Evolutionary conservation across 306 rosid species (phyloP), one percentile per base, ranked within the genome.

Genomic region (Begonia masoniana): DNA sequence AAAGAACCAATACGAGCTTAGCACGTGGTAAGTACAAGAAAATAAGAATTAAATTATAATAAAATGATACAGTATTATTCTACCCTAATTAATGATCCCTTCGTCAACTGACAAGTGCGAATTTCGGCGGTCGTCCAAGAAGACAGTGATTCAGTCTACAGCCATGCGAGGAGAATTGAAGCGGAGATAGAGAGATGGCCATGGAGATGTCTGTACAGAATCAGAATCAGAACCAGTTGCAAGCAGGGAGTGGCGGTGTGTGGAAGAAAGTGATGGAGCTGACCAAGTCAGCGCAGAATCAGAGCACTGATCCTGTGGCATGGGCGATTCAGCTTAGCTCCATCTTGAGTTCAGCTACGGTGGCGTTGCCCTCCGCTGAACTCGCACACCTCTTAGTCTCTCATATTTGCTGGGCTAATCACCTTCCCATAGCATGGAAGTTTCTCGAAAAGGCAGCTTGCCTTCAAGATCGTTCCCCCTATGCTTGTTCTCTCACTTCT

Each of bases 401-500:
- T 57, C 82, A 73, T 64, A 78, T 85, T 71, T 91, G 84, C 65
- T 85, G 93, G 83, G 77, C 55, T 6, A 73, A 76, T 55, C 81
- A 85, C 64, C 77, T 69, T 43, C 82, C 97, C 6, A 56, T 76
- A 71, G 62, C 76, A 17, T 91, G 97, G 97, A 91, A 91, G 80
- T 70, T 82, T 50, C 91, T 91, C 5, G 80, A 85, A 66, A 71
- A 68, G 50, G 91, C 95, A n/a, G 13, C 15, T 72, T 41, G 56
- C 91, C 12, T 61, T 76, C 52, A 68, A 68, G 45, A 57, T 91
- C 52, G 67, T 73, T 35, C 94, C 94, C 65, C 79, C 88, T 26
- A 67, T 83, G 68, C 91, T 91, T n/a, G 84, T 85, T 48, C 57
- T 91, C 52, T 75, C 94, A 15, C 92, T 91, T 52, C 94, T 85